phyloP scores from a whole-genome alignment of 805 yeast species.

The Monosporozyma yasuniensis region DNA sequence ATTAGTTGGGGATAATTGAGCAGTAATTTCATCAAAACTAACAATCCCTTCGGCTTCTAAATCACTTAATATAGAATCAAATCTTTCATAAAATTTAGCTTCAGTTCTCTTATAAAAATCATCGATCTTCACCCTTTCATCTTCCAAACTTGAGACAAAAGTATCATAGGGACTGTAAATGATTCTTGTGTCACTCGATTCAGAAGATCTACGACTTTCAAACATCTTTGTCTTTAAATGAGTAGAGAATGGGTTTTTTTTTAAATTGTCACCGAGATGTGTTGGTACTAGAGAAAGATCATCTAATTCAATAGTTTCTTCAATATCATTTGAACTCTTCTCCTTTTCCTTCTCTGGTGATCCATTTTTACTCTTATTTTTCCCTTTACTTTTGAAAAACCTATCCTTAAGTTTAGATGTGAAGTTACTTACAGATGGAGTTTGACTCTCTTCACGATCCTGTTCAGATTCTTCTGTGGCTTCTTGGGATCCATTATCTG shows the following conservation, averaged over 20 bases:
- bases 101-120: constrained; percentile 43
- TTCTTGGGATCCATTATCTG: neutral
- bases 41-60: constrained; percentile 32
- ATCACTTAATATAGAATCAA: constrained; percentile 40
- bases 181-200: constrained; percentile 22
- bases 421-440: neutral
- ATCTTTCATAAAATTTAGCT: constrained; percentile 37
- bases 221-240: constrained; percentile 15
- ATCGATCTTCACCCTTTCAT: constrained; percentile 46
- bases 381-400: constrained; percentile 3
- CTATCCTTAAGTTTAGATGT: constrained; percentile 12
- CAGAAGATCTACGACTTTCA: constrained; percentile 9
- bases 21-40: neutral
- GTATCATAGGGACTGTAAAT: constrained; percentile 33
- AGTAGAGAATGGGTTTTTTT: neutral
- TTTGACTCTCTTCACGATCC: neutral
- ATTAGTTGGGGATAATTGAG: neutral
- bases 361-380: neutral
- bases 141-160: constrained; percentile 38
- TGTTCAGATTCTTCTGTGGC: neutral
- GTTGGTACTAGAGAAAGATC: constrained; percentile 6
- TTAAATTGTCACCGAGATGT: neutral
- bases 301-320: constrained; percentile 23
- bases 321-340: neutral
- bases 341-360: neutral